These are phyloP conservation scores for Apium graveolens DNA, from an alignment of 129 eudicot genomes.

Conservation along the genomic window DNA sequence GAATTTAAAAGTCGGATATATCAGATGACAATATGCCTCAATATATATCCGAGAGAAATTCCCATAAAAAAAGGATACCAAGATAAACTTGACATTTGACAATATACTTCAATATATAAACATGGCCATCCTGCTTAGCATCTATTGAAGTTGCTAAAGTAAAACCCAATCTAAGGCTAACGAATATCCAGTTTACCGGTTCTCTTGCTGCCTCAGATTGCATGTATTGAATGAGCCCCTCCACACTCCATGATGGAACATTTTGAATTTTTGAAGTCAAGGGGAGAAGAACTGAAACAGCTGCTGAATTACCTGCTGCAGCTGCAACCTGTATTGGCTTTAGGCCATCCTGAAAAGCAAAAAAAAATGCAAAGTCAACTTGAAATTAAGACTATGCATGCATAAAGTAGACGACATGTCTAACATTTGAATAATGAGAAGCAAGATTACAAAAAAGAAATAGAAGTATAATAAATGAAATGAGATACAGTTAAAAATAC, in stretches of 20 bases:
- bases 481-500: background rate
- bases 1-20: background rate
- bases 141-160: background rate
- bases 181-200: slow-evolving; percentile 32
- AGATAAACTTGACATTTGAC: too few relatives aligned
- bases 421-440: background rate
- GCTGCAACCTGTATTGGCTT: slow-evolving; percentile 87
- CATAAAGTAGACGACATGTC: background rate
- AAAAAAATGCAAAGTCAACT: background rate
- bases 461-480: background rate
- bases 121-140: background rate
- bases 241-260: slow-evolving; percentile 65
- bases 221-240: slow-evolving; percentile 61
- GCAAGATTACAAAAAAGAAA: background rate
- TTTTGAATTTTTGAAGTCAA: slow-evolving; percentile 39
- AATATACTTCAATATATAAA: too few relatives aligned
- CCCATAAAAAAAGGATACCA: background rate
- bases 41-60: background rate
- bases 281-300: slow-evolving; percentile 67
- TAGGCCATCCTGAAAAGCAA: slow-evolving; percentile 55
- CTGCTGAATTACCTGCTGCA: slow-evolving; percentile 46
- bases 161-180: background rate
- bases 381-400: background rate
- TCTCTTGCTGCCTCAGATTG: slow-evolving; percentile 43
- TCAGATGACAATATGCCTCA: background rate